phyloP scores from a whole-genome alignment of 1,284 basidiomycete species.

The Irpex rosettiformis region DNA sequence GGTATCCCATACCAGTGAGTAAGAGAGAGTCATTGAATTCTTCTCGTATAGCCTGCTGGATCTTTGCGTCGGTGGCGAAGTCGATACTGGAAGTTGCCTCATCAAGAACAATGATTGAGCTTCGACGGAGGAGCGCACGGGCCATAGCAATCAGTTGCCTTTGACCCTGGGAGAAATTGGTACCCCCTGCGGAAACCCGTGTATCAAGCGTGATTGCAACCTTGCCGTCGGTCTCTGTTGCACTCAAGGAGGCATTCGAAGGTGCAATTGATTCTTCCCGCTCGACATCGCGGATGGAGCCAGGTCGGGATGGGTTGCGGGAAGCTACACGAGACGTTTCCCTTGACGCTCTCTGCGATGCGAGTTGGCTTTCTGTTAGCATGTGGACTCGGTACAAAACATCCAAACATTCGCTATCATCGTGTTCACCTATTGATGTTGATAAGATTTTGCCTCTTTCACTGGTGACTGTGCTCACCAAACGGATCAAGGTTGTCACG shows the following conservation, averaged over 20 bases:
- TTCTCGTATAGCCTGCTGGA: constrained; percentile 78
- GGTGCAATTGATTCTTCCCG: constrained; percentile 30
- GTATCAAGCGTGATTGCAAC: constrained; percentile 63
- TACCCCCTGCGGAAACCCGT: constrained; percentile 74
- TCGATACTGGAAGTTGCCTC: constrained; percentile 80
- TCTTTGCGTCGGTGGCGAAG: constrained; percentile 73
- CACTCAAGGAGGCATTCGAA: constrained; percentile 31
- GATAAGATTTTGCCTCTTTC: constrained; percentile 12
- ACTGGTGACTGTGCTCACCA: constrained; percentile 30
- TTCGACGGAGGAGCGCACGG: constrained; percentile 71
- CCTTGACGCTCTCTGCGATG: constrained; percentile 46
- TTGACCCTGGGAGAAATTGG: constrained; percentile 85
- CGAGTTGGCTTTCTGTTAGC: constrained; percentile 43
- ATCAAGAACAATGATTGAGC: constrained; percentile 79
- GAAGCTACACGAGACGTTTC: constrained; percentile 47
- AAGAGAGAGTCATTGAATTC: constrained; percentile 68
- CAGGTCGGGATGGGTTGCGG: constrained; percentile 26
- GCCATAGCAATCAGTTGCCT: constrained; percentile 81
- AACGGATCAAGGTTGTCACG: constrained; percentile 89
- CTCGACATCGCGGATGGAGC: constrained; percentile 27
- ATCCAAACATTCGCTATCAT: constrained; percentile 74
- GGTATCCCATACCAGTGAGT: constrained; percentile 45
- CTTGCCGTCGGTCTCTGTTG: constrained; percentile 49
- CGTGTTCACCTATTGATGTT: constrained; percentile 60
- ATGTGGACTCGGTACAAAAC: constrained; percentile 64